Evolutionary conservation across 2,329 filamentous ascomycete species (phyloP).

Genomic region (Sordariomycetes sp.): DNA sequence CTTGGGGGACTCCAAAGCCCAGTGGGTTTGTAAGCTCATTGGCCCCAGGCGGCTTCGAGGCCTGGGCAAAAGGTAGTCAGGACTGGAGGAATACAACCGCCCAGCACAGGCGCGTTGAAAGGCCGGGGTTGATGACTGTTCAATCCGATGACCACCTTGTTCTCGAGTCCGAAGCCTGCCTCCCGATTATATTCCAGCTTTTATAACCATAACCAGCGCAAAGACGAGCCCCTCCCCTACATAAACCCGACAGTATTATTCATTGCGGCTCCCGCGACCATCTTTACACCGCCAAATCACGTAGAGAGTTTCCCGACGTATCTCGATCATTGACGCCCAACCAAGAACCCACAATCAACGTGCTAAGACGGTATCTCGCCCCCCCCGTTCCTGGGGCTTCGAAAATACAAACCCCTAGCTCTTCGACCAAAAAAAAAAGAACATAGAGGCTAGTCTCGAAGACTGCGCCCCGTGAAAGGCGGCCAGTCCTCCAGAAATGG

Average conservation of each 20-base stretch:
- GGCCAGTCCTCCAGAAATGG: slow-evolving; percentile 19
- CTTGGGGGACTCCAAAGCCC: too few species aligned
- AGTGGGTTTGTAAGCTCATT: background rate
- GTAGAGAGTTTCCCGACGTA: background rate
- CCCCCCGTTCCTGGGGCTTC: background rate
- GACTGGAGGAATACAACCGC: background rate
- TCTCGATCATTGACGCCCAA: background rate
- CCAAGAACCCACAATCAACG: background rate
- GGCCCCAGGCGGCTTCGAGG: background rate
- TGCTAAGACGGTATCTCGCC: background rate
- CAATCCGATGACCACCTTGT: background rate
- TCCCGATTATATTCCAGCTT: background rate
- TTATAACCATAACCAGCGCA: background rate
- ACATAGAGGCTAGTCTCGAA: background rate
- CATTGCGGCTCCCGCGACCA: background rate
- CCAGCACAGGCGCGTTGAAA: too few species aligned
- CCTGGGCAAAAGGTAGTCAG: background rate
- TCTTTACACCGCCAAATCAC: background rate
- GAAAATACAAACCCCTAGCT: background rate
- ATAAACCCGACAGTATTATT: background rate
- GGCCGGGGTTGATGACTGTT: background rate
- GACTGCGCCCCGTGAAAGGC: background rate
- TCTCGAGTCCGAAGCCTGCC: background rate
- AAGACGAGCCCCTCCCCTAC: background rate
- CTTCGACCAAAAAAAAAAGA: background rate